phyloP scores from a whole-genome alignment of 495 filamentous ascomycete genomes.

The Aspergillus bridgeri region DNA sequence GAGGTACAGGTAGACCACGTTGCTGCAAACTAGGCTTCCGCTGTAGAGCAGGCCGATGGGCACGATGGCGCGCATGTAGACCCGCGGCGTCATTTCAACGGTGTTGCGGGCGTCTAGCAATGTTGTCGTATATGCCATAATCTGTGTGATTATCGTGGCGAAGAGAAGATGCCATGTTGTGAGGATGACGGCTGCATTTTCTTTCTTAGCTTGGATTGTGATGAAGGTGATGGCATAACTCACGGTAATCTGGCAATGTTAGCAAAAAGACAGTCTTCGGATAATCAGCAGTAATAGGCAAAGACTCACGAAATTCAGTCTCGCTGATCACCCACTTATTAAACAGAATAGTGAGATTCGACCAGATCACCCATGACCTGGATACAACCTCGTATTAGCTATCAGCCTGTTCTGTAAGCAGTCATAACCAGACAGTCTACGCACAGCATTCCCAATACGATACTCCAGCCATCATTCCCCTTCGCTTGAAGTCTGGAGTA shows the following conservation, averaged over 20 bases:
- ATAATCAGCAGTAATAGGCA: too few species aligned
- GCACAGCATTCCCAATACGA: constrained; percentile 5
- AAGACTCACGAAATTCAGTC: constrained; percentile 18
- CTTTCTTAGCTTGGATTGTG: background rate
- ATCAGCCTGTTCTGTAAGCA: background rate
- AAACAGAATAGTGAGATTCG: constrained; percentile 22
- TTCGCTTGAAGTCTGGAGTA: background rate
- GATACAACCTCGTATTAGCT: background rate
- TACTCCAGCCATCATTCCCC: background rate
- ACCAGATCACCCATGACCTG: constrained; percentile 22
- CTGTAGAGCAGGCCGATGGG: constrained; percentile 74
- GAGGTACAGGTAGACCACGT: constrained; percentile 71
- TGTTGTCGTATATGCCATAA: constrained; percentile 64
- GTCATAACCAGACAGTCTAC: background rate
- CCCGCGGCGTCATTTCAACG: constrained; percentile 63
- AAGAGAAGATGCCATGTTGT: constrained; percentile 78
- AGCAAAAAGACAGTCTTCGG: background rate
- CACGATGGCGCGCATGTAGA: constrained; percentile 68
- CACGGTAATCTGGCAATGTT: constrained; percentile 17
- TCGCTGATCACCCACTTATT: constrained; percentile 23
- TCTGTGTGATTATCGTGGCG: constrained; percentile 68
- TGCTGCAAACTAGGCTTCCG: constrained; percentile 68
- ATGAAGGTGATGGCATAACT: background rate
- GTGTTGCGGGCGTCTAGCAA: constrained; percentile 65
- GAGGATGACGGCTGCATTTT: constrained; percentile 50